Evolutionary conservation across 2,329 filamentous ascomycete species (phyloP).

Genomic region (Didymella arachidicola): DNA sequence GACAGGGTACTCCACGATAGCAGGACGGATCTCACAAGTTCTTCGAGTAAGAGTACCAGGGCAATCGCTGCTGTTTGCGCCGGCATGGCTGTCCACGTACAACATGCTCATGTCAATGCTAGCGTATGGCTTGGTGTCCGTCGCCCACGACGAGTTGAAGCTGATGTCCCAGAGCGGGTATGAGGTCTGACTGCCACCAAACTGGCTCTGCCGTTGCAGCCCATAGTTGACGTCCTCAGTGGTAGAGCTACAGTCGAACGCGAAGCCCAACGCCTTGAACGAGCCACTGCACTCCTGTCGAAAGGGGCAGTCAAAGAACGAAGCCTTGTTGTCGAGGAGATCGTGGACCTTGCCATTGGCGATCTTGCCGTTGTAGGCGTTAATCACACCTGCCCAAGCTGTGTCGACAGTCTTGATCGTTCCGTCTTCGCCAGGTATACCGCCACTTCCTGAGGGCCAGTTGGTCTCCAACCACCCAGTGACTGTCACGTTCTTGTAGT

Average conservation of each 20-base stretch:
- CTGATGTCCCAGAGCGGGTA: slow-evolving; percentile 32
- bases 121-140: slow-evolving; percentile 22
- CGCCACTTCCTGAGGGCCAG: slow-evolving; percentile 28
- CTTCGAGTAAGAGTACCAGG: slow-evolving; percentile 27
- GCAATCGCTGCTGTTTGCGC: slow-evolving; percentile 20
- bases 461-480: slow-evolving; percentile 32
- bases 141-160: slow-evolving; percentile 26
- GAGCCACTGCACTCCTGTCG: slow-evolving; percentile 31
- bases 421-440: slow-evolving; percentile 29
- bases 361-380: slow-evolving; percentile 34
- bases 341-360: slow-evolving; percentile 37
- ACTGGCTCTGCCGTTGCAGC: slow-evolving; percentile 18
- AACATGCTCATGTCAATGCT: slow-evolving; percentile 31
- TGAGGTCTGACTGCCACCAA: slow-evolving; percentile 6
- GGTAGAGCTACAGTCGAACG: slow-evolving; percentile 27
- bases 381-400: slow-evolving; percentile 30
- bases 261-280: slow-evolving; percentile 29
- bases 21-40: slow-evolving; percentile 29
- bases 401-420: slow-evolving; percentile 31
- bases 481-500: slow-evolving; percentile 30
- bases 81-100: slow-evolving; percentile 29
- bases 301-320: slow-evolving; percentile 33
- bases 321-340: slow-evolving; percentile 16
- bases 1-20: slow-evolving; percentile 33
- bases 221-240: slow-evolving; percentile 31